These are phyloP conservation scores for Serendipita sp. DNA, from an alignment of 768 basidiomycete species.

Conservation along the genomic window DNA sequence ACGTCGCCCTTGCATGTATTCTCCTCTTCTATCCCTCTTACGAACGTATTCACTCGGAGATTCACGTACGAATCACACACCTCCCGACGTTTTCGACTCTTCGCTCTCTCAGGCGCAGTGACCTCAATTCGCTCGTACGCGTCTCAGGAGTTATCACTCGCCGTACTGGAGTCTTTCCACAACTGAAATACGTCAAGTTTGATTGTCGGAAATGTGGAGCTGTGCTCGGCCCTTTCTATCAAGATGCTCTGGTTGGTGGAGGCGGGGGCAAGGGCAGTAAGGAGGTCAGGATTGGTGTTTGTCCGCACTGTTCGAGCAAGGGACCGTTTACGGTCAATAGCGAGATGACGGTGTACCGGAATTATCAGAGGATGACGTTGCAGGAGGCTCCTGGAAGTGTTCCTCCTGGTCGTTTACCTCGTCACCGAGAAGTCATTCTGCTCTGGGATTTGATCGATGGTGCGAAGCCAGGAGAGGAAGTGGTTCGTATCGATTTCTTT, in stretches of 20 bases:
- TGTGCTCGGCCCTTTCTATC: constrained; percentile 93
- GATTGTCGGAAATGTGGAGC: constrained; percentile 91
- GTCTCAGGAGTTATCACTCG: constrained; percentile 93
- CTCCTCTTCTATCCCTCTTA: constrained; percentile 92
- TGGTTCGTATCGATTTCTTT: constrained; percentile 37
- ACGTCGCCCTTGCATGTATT: constrained; percentile 86
- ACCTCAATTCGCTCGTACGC: constrained; percentile 90
- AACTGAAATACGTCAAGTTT: constrained; percentile 98
- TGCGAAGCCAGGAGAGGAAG: constrained; percentile 97
- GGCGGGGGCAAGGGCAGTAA: constrained; percentile 21
- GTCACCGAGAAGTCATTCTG: constrained; percentile 91
- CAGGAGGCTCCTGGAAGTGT: constrained; percentile 98
- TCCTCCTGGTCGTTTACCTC: constrained; percentile 88
- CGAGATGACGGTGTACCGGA: constrained; percentile 96
- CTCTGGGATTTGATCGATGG: constrained; percentile 97
- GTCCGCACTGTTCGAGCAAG: constrained; percentile 83
- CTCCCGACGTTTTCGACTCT: constrained; percentile 80
- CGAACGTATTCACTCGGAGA: constrained; percentile 92
- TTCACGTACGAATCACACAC: constrained; percentile 93
- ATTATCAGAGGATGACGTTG: constrained; percentile 97
- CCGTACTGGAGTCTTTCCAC: constrained; percentile 94
- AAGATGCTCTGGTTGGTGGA: constrained; percentile 56
- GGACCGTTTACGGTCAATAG: constrained; percentile 96
- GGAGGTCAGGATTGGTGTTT: constrained; percentile 89
- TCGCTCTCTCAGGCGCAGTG: constrained; percentile 80